These are phyloP conservation scores for Singerocomus inundabilis DNA, from an alignment of 1,284 basidiomycete species.

Conservation along the genomic window DNA sequence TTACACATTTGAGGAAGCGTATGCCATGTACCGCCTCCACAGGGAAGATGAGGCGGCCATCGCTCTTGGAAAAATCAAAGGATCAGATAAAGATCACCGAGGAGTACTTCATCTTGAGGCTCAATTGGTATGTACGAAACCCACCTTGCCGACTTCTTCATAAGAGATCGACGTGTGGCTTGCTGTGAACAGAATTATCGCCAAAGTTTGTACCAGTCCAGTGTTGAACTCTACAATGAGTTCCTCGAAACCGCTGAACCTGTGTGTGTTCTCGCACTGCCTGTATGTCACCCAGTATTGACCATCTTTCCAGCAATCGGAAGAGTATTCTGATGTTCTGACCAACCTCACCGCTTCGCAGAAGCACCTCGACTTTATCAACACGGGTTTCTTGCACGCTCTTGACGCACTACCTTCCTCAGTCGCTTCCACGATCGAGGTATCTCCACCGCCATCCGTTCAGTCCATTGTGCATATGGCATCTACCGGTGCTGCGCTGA, in stretches of 20 bases:
- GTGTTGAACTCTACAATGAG: conserved; percentile 75
- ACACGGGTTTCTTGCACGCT: conserved; percentile 61
- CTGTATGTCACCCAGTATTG: conserved; percentile 5
- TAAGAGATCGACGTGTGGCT: conserved; percentile 19
- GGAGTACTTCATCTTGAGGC: conserved; percentile 80
- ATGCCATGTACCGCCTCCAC: conserved; percentile 79
- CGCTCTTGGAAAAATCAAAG: conserved; percentile 52
- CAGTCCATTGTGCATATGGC: conserved; percentile 35
- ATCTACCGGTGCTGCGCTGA: conserved; percentile 32
- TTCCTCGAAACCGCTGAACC: conserved; percentile 73
- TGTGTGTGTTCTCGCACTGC: conserved; percentile 43
- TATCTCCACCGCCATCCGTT: conserved; percentile 52
- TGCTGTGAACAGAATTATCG: conserved; percentile 62
- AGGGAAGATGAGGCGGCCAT: conserved; percentile 63
- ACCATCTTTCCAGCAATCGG: conserved; percentile 56
- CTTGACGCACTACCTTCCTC: conserved; percentile 57
- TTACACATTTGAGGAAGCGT: conserved; percentile 69
- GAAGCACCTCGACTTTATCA: conserved; percentile 79
- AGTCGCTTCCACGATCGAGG: conserved; percentile 55
- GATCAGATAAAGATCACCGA: conserved; percentile 48
- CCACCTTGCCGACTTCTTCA: conserved; percentile 12
- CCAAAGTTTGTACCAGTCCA: conserved; percentile 67
- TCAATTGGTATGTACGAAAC: conserved; percentile 62
- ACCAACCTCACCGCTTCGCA: conserved; percentile 80
- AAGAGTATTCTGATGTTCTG: conserved; percentile 82